Evolutionary conservation across 192 early-diverging fungal species (phyloP), one percentile per base, ranked within the genome.

Genomic region (Gamsiella multidivaricata): DNA sequence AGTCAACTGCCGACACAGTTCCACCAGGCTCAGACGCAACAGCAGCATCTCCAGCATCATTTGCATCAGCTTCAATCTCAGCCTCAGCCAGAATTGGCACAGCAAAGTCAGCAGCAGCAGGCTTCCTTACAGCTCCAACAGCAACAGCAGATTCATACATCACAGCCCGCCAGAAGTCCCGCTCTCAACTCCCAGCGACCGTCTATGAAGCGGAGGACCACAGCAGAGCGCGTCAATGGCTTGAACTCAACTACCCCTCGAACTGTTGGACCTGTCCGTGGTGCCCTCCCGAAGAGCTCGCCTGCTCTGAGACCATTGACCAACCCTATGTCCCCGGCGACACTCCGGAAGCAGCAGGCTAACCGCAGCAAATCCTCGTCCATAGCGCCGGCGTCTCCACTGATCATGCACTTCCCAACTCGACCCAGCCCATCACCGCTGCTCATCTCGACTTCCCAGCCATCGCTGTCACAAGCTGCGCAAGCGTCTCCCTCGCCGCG

Each of bases 391-490:
- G 55, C 66, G 3, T 78, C 74, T 5, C 74, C 74, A 1, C 65
- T 78, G 3, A 69, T 59, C 41, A 78, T 78, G 74, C 74, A 78
- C 54, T 78, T 78, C 36, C 74, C 74, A 5, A 63, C 74, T 28
- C 60, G 63, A 15, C 74, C 74, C 1, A 69, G 47, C 31, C 74
- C 74, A 0, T 78, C 74, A 25, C 74, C 74, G 1, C 39, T 78
- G 22, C 74, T 78, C 23, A 78, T 69, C 34, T 68, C 74, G 26
- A 59, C 74, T 37, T 57, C 74, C 2, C 74, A 78, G 10, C 65
- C 74, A 25, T n/a, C n/a, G 7, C 10, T 54, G 8, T 54, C 63
- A 14, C 55, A 61, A 15, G 2, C 54, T 14, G 33, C 54, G 2
- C 66, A 61, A 36, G 51, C 65, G 1, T 78, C 61, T 6, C 74